Base-by-base conservation (phyloP, 2,329 filamentous ascomycete genomes). In the Zasmidium cellare region DNA sequence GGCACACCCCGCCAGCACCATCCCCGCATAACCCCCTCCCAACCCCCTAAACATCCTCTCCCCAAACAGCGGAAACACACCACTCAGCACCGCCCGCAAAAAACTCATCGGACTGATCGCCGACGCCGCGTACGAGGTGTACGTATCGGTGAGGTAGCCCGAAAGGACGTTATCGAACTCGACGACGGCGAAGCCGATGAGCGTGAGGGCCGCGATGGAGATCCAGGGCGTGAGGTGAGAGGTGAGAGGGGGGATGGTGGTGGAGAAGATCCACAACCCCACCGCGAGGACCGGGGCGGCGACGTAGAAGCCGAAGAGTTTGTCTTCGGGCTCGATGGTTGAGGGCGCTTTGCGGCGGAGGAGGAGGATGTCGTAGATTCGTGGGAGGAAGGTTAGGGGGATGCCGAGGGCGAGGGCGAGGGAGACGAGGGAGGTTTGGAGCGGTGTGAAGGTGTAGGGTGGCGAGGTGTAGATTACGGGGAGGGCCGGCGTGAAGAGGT, bases 361-460 rank as follows among this genome's bases (percentile, higher is more conserved):
- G 6, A 77, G 63, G 9, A 69, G 69, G 23, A 69, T 61, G 55
- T 82, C 80, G 48, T 76, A 71, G 6, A 80, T 55, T 0, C 80
- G 74, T 0, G 77, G 75, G 1, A 80, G 61, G n/a, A 79, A 72
- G 22, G 76, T 78, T 25, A 78, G 64, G 9, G 74, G 44, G 1
- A 77, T 71, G 3, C 80, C 80, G 0, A 90, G 75, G 86, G 90
- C 71, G 86, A 91, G 65, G 81, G 76, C 62, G 69, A 79, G 79
- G 73, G 88, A 81, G 75, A 72, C 46, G 70, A 78, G 65, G 61
- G 74, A 58, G 88, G 90, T 65, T 3, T 75, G 63, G 1, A 70
- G 62, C 1, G 58, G 53, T 2, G 67, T 61, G 60, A 79, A 73
- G 3, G 71, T 70, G 51, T 61, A 68, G 23, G 44, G 55, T 2